A percentile compares a stretch with the other conserved stretches of the same genome.
Evolutionary conservation across 129 eudicot genomes (phyloP).

Genomic region (Artemisia annua): DNA sequence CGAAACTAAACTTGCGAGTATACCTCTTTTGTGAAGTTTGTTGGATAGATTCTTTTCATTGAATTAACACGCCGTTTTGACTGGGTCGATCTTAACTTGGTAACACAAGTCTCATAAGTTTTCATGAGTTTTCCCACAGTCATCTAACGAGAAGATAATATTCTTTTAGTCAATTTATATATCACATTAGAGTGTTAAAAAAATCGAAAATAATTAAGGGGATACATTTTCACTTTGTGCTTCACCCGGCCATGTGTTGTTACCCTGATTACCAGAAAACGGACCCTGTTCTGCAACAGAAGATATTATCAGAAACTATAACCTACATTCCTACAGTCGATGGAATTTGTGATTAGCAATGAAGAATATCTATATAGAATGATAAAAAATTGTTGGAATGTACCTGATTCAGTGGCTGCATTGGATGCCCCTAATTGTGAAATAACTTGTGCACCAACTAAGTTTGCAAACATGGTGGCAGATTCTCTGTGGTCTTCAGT

Average conservation of each 20-base stretch:
- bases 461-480: constrained; percentile 77
- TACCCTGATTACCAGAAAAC: constrained; percentile 44
- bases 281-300: no score
- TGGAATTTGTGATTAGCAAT: no score
- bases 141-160: constrained; percentile 37
- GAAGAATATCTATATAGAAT: no score
- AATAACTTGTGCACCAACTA: constrained; percentile 88
- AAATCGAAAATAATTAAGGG: constrained; percentile 10
- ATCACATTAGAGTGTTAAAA: constrained; percentile 12
- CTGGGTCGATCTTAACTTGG: constrained; percentile 62
- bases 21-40: constrained; percentile 94
- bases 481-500: constrained; percentile 90
- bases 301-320: no score
- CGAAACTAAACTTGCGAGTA: background rate
- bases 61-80: constrained; percentile 59
- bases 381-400: no score
- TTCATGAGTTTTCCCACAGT: constrained; percentile 49
- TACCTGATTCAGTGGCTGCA: constrained; percentile 23
- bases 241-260: constrained; percentile 32
- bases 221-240: constrained; percentile 45
- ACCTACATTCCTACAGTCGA: no score
- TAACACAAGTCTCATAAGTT: constrained; percentile 69
- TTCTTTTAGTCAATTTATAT: constrained; percentile 13
- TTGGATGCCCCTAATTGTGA: constrained; percentile 52
- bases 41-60: constrained; percentile 65